Percentiles rank a stretch among this genome's conserved stretches.
phyloP scores from a whole-genome alignment of 495 filamentous ascomycete genomes.

The Neohortaea acidophila region DNA sequence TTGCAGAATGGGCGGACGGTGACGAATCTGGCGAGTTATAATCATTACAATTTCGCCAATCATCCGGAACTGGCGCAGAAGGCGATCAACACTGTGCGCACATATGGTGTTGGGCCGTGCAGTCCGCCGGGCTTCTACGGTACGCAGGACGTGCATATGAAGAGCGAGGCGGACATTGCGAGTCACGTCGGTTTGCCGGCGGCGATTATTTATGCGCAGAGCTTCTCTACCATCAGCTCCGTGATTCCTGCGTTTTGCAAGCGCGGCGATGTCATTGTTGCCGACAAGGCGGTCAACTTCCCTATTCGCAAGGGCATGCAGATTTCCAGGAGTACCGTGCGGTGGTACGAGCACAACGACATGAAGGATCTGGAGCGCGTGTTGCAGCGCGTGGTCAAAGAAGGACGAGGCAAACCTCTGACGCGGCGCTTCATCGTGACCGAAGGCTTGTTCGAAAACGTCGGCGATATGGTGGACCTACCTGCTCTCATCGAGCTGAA shows the following conservation, averaged over 20 bases:
- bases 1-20: conserved; percentile 64
- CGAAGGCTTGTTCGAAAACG: conserved; percentile 83
- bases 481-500: conserved; percentile 82
- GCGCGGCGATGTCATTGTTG: conserved; percentile 92
- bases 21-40: conserved; percentile 80
- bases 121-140: conserved; percentile 96
- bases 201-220: conserved; percentile 88
- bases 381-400: conserved; percentile 68
- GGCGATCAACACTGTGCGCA: conserved; percentile 81
- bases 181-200: conserved; percentile 68
- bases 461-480: conserved; percentile 72
- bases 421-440: conserved; percentile 93
- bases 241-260: conserved; percentile 96
- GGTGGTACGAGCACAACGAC: conserved; percentile 94
- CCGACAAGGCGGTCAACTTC: conserved; percentile 89
- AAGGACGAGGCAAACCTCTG: conserved; percentile 74
- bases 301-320: conserved; percentile 88
- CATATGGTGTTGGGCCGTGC: conserved; percentile 91
- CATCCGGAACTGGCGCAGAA: conserved; percentile 89
- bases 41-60: conserved; percentile 89
- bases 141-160: conserved; percentile 96
- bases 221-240: conserved; percentile 84
- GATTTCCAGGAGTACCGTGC: conserved; percentile 74
- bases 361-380: conserved; percentile 84
- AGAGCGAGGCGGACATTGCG: conserved; percentile 87